Conservation (phyloP, 768 basidiomycete species). For the Crepidotus variabilis region DNA sequence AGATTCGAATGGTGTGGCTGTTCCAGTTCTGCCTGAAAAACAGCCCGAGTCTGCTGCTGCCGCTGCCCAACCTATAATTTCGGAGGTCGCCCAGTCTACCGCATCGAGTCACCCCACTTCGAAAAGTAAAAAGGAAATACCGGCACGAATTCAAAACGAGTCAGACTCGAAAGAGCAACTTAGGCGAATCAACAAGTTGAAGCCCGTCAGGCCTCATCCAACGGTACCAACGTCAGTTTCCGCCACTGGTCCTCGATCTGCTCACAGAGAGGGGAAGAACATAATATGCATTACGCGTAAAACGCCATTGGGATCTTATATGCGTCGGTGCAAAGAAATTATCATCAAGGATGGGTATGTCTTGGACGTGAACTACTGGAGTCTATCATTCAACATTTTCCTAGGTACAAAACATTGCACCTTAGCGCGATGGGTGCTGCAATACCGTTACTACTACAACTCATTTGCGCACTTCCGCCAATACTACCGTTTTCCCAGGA, state of each 20-base stretch:
- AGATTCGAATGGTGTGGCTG: slow-evolving; percentile 2
- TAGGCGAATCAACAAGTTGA: slow-evolving; percentile 55
- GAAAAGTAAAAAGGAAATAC: too few relatives aligned
- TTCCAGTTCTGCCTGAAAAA: background rate
- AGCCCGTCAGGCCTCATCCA: slow-evolving; percentile 72
- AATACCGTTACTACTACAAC: slow-evolving; percentile 73
- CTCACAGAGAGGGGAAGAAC: slow-evolving; percentile 78
- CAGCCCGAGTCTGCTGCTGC: background rate
- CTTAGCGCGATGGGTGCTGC: slow-evolving; percentile 87
- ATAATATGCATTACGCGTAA: slow-evolving; percentile 77
- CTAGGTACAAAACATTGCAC: slow-evolving; percentile 69
- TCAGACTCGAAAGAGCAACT: background rate
- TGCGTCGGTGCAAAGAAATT: slow-evolving; percentile 72
- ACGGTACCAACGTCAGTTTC: slow-evolving; percentile 71
- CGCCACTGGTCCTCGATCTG: slow-evolving; percentile 77
- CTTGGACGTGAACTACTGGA: background rate
- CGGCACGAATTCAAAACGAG: too few relatives aligned
- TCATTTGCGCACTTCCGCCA: slow-evolving; percentile 66
- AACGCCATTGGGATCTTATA: slow-evolving; percentile 66
- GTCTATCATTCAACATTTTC: background rate
- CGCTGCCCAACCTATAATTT: background rate
- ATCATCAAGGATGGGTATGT: slow-evolving; percentile 70
- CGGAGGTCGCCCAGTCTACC: background rate
- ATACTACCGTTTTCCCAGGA: slow-evolving; percentile 64
- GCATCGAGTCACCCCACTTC: too few relatives aligned